Percentiles rank a stretch among this genome's conserved stretches.
Conservation (phyloP, 1,139 yeast species). For the Protomyces gravidus region DNA sequence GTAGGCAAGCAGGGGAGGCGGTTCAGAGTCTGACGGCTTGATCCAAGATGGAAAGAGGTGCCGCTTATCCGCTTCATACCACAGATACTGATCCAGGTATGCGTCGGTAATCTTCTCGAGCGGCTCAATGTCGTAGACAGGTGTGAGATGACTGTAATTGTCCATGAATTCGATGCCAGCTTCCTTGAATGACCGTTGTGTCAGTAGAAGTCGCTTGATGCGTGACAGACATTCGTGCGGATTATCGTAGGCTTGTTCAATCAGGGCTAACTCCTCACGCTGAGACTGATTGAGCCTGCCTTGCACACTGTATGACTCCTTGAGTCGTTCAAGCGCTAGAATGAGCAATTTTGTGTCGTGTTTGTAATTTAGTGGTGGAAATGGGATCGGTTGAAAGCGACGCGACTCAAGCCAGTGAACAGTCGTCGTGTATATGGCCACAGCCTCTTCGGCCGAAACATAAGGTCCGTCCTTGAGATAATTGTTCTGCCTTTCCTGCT, state of each 20-base stretch:
- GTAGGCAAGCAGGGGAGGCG: conserved; percentile 84
- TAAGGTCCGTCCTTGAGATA: conserved; percentile 86
- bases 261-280: conserved; percentile 85
- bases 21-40: conserved; percentile 90
- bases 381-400: conserved; percentile 80
- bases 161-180: conserved; percentile 89
- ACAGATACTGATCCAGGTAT: conserved; percentile 85
- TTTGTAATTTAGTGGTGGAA: conserved; percentile 87
- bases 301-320: conserved; percentile 77
- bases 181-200: conserved; percentile 90
- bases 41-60: conserved; percentile 92
- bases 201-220: conserved; percentile 72
- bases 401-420: conserved; percentile 90
- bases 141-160: conserved; percentile 74
- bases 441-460: conserved; percentile 82
- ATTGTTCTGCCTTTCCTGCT: conserved; percentile 78
- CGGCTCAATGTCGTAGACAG: conserved; percentile 85
- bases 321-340: conserved; percentile 80
- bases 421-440: conserved; percentile 76
- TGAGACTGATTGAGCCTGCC: conserved; percentile 80
- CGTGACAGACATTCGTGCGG: conserved; percentile 90
- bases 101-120: conserved; percentile 95
- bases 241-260: conserved; percentile 94
- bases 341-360: conserved; percentile 88
- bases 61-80: conserved; percentile 92